phyloP scores from a whole-genome alignment of 495 filamentous ascomycete genomes.

The Neurospora sp. region DNA sequence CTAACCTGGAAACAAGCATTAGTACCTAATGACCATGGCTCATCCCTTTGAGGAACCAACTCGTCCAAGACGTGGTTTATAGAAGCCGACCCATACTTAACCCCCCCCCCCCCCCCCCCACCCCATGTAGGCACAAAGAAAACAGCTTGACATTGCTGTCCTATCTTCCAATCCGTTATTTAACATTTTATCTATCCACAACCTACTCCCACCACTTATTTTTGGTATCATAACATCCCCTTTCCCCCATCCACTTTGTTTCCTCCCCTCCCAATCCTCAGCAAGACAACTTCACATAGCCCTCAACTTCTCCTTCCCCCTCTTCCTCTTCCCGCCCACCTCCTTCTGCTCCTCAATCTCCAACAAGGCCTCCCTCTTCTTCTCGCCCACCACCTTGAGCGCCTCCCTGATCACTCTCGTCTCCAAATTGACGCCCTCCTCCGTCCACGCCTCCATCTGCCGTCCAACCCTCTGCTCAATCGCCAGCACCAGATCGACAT shows the following conservation, averaged over 20 bases:
- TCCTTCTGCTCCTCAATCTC: slow-evolving; percentile 89
- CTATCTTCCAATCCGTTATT: not conserved
- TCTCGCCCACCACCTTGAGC: slow-evolving; percentile 80
- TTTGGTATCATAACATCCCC: not conserved
- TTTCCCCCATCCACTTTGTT: not conserved
- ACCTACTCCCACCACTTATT: not conserved
- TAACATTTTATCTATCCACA: not conserved
- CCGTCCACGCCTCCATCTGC: slow-evolving; percentile 70
- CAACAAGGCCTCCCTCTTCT: slow-evolving; percentile 79
- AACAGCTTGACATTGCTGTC: not conserved
- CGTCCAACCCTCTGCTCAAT: slow-evolving; percentile 76
- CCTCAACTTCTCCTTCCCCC: slow-evolving; percentile 44
- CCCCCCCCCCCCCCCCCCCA: too few relatives aligned
- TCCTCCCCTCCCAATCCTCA: not conserved
- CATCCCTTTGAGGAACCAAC: not conserved
- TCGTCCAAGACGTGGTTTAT: not conserved
- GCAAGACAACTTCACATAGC: not conserved
- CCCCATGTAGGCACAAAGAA: not conserved
- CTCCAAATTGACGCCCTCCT: slow-evolving; percentile 88
- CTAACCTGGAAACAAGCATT: not conserved
- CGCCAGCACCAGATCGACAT: slow-evolving; percentile 74
- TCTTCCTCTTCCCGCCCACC: slow-evolving; percentile 65
- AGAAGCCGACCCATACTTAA: not conserved
- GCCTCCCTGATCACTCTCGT: slow-evolving; percentile 70
- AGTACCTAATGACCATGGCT: not conserved